Evolutionary conservation across 768 basidiomycete species (phyloP), one percentile per base, ranked within the genome.

Genomic region (Boletus huronensis): DNA sequence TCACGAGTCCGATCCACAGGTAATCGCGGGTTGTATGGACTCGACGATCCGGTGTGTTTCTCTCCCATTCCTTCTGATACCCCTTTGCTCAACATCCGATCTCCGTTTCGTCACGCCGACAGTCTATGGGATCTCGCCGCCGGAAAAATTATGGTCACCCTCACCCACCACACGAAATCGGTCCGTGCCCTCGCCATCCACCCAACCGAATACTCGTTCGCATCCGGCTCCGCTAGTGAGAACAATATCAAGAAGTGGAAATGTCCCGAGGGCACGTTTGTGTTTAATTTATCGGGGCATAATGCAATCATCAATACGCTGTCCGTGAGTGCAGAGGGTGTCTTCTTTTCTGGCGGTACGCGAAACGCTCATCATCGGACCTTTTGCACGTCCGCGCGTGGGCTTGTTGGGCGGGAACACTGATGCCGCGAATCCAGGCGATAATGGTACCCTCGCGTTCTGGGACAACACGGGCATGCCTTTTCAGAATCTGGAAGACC

Each of bases 191-290:
- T 99, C 45, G 90, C 96, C 5, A 86, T 99, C 52, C 95, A 98
- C 68, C 96, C 96, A 1, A 93, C 91, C 5, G 97, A 98, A 64
- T 98, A 94, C 76, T 90, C 88, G 31, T 99, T 99, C 66, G 97
- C 94, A 2, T 89, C 88, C 3, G 97, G 90, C 46, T 94, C 92
- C 25, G 90, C 96, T 0, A 97, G 97, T n/a, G 97, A 95, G 0
- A 98, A 98, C 77, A 98, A 98, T 71, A 98, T 99, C 76, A 99
- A 99, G 69, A 98, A 98, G 71, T 99, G 96, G 96, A 97, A 96
- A 64, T 98, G 93, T 63, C 97, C 97, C 6, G 93, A 98, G 59
- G 97, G 97, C 43, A 71, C 83, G 3, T 98, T 99, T 60, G 96
- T 98, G 3, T 92, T 90, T 79, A 99, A 98, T 74, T 97, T 98